phyloP scores from a whole-genome alignment of 2,329 filamentous ascomycete species.

The Pseudogymnoascus sp. region DNA sequence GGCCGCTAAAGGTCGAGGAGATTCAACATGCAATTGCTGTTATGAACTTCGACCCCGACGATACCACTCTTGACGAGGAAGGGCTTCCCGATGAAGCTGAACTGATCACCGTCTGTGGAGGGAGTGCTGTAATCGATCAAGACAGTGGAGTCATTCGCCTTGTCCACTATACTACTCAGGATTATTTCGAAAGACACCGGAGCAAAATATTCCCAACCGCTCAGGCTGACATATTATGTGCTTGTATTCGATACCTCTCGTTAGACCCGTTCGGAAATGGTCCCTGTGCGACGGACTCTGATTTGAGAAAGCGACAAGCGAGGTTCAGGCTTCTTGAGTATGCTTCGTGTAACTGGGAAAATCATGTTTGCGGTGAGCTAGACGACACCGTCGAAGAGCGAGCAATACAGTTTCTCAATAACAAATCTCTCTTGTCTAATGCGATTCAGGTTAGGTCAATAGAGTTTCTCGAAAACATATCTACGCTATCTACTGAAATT shows the following conservation, averaged over 20 bases:
- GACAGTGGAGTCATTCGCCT: constrained; percentile 14
- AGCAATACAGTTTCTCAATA: background rate
- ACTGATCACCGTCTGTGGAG: constrained; percentile 21
- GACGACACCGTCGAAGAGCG: background rate
- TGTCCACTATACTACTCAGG: constrained; percentile 23
- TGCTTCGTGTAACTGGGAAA: background rate
- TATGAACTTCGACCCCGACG: background rate
- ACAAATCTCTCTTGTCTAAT: background rate
- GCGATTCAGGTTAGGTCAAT: background rate
- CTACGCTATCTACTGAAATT: too few species aligned
- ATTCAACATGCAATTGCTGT: background rate
- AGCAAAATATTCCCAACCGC: background rate
- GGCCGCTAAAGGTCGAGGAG: background rate
- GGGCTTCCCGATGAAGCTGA: constrained; percentile 10
- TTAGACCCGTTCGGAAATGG: background rate
- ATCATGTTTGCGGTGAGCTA: background rate
- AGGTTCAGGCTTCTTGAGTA: background rate
- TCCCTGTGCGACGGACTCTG: background rate
- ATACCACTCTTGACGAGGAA: background rate
- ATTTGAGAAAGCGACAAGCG: background rate
- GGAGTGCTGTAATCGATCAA: constrained; percentile 16
- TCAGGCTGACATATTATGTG: background rate
- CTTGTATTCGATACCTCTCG: background rate
- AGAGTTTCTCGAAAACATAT: too few species aligned
- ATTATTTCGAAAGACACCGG: constrained; percentile 18